Evolutionary conservation across 176 grass and related monocot species (phyloP).

Genomic region (Melocanna baccifera): DNA sequence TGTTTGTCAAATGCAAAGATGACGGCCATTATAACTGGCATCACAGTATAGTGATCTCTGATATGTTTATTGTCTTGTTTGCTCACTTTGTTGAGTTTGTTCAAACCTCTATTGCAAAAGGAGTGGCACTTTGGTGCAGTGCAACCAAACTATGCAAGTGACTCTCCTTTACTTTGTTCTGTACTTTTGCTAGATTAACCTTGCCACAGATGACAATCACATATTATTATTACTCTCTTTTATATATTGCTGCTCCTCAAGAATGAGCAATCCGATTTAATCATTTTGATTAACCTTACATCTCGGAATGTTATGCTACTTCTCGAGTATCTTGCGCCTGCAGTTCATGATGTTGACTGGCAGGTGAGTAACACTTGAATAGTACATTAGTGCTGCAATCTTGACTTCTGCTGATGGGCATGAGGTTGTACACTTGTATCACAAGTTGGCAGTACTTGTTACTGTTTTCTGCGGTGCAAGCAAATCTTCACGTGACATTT

Average conservation of each 20-base stretch:
- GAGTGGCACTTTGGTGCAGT: not conserved
- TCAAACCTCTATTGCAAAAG: not conserved
- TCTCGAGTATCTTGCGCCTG: not conserved
- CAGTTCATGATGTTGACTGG: constrained; percentile 22
- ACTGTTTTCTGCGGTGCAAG: constrained; percentile 38
- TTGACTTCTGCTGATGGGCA: constrained; percentile 34
- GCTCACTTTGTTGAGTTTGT: not conserved
- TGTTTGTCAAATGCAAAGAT: constrained; percentile 2
- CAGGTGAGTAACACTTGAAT: not conserved
- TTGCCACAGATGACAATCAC: not conserved
- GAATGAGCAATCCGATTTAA: not conserved
- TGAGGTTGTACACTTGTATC: not conserved
- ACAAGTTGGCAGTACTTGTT: constrained; percentile 27
- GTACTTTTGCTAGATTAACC: constrained; percentile 15
- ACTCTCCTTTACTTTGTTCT: not conserved
- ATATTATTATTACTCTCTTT: not conserved
- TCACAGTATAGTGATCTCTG: not conserved
- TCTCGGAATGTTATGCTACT: not conserved
- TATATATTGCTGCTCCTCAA: not conserved
- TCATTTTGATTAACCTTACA: not conserved
- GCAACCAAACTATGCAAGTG: not conserved
- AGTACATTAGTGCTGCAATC: constrained; percentile 17
- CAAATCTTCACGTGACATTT: constrained; percentile 32
- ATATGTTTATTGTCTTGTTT: not conserved
- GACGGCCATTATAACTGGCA: not conserved